Conservation (phyloP, 2,329 filamentous ascomycete species). For the Chaetomium globosum region DNA sequence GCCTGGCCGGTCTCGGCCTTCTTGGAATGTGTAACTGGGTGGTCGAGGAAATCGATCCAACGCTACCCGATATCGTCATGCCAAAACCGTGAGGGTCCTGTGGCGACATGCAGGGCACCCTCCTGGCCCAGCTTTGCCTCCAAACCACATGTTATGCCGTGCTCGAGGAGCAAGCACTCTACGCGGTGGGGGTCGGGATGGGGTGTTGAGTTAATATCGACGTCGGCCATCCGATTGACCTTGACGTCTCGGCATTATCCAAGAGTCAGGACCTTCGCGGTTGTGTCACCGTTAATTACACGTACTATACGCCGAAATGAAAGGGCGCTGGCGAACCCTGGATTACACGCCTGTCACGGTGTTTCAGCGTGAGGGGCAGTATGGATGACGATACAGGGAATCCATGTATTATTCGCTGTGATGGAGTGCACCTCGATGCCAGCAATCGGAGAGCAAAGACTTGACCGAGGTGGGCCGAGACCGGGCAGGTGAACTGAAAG, state of each 20-base stretch:
- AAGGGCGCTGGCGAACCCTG: conserved; percentile 6
- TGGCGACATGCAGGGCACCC: not conserved
- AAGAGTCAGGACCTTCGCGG: conserved; percentile 7
- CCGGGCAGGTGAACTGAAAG: not conserved
- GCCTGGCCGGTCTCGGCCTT: conserved; percentile 10
- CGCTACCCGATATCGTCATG: not conserved
- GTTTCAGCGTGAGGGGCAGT: conserved; percentile 20
- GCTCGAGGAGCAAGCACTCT: not conserved
- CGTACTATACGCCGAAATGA: conserved; percentile 15
- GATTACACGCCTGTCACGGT: not conserved
- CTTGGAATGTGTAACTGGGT: too few relatives aligned
- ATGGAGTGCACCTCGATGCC: not conserved
- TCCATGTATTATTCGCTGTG: not conserved
- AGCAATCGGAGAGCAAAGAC: not conserved
- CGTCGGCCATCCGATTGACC: not conserved
- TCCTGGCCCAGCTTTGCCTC: not conserved
- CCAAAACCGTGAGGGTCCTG: not conserved
- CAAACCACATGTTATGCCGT: not conserved
- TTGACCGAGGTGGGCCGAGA: not conserved
- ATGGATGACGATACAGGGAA: conserved; percentile 9
- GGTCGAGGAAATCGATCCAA: not conserved
- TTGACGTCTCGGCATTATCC: conserved; percentile 13
- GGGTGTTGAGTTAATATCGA: conserved; percentile 8
- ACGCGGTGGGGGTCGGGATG: conserved; percentile 1
- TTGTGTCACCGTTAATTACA: conserved; percentile 8